These are phyloP conservation scores for Salvia hispanica DNA, from an alignment of 257 asterid genomes.

Conservation along the genomic window DNA sequence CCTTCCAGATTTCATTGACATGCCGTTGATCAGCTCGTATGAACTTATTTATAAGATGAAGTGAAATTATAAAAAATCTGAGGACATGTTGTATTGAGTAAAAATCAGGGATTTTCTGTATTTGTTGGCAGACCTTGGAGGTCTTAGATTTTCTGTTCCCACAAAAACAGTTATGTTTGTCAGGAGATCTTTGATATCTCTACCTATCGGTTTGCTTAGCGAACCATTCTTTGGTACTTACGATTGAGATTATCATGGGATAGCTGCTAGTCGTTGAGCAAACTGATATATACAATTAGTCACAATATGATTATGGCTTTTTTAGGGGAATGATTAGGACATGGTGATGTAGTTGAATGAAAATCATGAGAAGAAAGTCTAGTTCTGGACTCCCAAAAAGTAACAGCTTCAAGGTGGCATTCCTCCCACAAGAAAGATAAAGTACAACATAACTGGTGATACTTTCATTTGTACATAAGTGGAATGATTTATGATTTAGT, in stretches of 20 bases:
- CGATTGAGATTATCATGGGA: constrained; percentile 3
- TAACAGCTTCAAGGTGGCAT: constrained; percentile 2
- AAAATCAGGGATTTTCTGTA: background rate
- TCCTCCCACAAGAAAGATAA: background rate
- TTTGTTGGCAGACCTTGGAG: background rate
- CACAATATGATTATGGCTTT: constrained; percentile 10
- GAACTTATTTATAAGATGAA: constrained; percentile 16
- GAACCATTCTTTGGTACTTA: background rate
- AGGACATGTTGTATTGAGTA: no score
- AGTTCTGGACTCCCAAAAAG: constrained; percentile 14
- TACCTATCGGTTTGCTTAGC: background rate
- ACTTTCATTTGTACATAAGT: constrained; percentile 20
- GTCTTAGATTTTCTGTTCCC: background rate
- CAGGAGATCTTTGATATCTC: background rate
- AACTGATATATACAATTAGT: background rate
- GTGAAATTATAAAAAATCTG: background rate
- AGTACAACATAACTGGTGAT: background rate
- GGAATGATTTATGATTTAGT: constrained; percentile 14
- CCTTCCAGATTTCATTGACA: background rate
- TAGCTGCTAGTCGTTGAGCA: constrained; percentile 3
- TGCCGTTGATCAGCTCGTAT: constrained; percentile 17
- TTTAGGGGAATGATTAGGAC: constrained; percentile 1
- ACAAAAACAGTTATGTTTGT: background rate
- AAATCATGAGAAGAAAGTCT: constrained; percentile 1
- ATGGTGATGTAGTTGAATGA: background rate